Conservation (phyloP, 768 basidiomycete species). For the Serendipita vermifera region DNA sequence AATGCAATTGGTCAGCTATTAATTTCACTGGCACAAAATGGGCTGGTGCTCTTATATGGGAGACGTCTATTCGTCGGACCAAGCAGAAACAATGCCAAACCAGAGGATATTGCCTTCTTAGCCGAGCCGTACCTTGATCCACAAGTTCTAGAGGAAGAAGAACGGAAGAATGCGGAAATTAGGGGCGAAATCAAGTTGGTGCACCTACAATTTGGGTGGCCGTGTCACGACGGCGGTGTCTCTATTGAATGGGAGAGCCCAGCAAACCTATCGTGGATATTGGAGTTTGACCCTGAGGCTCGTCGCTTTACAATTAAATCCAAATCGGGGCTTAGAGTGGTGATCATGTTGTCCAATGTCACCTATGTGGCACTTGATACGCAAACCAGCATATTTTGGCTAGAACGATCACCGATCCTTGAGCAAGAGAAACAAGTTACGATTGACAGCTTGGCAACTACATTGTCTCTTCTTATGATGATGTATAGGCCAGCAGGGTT, state of each 20-base stretch:
- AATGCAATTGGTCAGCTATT: slow-evolving; percentile 23
- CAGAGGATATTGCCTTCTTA: background rate
- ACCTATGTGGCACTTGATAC: background rate
- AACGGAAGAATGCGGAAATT: background rate
- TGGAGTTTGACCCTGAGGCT: background rate
- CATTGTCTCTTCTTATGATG: background rate
- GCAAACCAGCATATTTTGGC: background rate
- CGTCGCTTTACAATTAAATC: background rate
- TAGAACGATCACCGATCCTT: background rate
- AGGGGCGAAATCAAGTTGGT: background rate
- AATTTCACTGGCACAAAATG: background rate
- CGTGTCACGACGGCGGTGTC: background rate
- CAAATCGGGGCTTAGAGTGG: background rate
- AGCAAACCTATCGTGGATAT: background rate
- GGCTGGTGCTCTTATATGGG: background rate
- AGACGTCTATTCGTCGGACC: background rate
- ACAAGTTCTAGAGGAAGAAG: background rate
- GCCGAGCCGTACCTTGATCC: slow-evolving; percentile 4
- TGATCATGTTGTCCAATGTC: background rate
- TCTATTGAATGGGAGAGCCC: background rate
- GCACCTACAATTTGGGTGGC: background rate
- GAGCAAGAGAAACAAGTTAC: background rate
- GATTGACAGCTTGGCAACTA: background rate
- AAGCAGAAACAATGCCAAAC: background rate
- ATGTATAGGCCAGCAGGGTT: background rate